Evolutionary conservation across 257 asterid species (phyloP).

Genomic region (Ligustrum vulgare): DNA sequence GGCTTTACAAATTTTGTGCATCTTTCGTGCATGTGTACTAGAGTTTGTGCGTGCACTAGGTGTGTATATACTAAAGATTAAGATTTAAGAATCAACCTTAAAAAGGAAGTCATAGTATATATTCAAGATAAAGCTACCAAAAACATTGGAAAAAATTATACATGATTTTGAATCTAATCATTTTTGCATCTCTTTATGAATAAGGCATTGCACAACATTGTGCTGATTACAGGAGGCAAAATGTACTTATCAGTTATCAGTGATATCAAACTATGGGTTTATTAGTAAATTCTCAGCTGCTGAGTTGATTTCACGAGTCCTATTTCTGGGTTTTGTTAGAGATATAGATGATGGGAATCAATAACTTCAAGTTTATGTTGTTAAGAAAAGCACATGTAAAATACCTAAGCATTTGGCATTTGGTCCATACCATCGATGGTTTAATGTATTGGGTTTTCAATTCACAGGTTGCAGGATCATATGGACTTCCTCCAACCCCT

Average conservation of each 20-base stretch:
- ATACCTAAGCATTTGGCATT: slow-evolving; percentile 4
- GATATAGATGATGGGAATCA: not conserved
- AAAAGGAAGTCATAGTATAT: not conserved
- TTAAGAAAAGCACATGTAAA: not conserved
- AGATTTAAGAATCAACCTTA: not conserved
- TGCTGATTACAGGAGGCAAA: slow-evolving; percentile 4
- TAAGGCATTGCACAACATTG: slow-evolving; percentile 14
- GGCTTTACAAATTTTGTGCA: slow-evolving; percentile 7
- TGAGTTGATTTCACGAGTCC: slow-evolving; percentile 9
- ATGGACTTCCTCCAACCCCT: slow-evolving; percentile 94
- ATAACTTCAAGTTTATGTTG: not conserved
- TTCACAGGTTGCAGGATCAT: slow-evolving; percentile 78
- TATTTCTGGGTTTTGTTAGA: not conserved
- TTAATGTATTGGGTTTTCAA: slow-evolving; percentile 17
- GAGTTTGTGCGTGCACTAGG: slow-evolving; percentile 10
- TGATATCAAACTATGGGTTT: slow-evolving; percentile 3
- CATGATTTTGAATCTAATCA: not conserved
- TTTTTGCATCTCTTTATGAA: slow-evolving; percentile 1
- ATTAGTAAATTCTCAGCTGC: not conserved
- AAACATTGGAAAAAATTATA: slow-evolving; percentile 6
- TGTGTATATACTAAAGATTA: not conserved
- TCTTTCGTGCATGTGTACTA: not conserved
- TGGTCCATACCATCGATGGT: slow-evolving; percentile 2
- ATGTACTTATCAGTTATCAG: not conserved
- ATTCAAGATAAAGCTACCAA: not conserved